Evolutionary conservation across 805 yeast genomes (phyloP).

Genomic region (Yarrowia sp.): DNA sequence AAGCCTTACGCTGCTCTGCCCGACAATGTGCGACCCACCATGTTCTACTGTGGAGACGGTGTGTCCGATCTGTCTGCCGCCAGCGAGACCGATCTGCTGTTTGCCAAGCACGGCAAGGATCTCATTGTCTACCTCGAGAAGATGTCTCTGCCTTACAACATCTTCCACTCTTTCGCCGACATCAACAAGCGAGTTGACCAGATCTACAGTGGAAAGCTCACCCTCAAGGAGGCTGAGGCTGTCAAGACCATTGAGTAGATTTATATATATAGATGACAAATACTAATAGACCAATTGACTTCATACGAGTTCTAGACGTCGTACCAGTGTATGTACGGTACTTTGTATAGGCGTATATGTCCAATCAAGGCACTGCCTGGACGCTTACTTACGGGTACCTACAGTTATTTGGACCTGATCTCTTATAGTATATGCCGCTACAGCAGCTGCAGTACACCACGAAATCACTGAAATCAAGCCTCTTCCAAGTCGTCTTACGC

Average conservation of each 20-base stretch:
- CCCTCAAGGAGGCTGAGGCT: slow-evolving; percentile 32
- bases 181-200: slow-evolving; percentile 61
- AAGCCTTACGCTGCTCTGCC: slow-evolving; percentile 44
- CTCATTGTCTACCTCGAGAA: slow-evolving; percentile 78
- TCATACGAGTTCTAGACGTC: neutral
- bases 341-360: neutral
- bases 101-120: slow-evolving; percentile 92
- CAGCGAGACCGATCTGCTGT: slow-evolving; percentile 85
- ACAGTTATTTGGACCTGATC: neutral
- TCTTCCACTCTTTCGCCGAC: slow-evolving; percentile 72
- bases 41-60: slow-evolving; percentile 97
- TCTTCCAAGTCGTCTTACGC: too few species aligned
- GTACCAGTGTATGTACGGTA: too few species aligned
- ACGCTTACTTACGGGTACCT: neutral
- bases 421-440: too few species aligned
- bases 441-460: neutral
- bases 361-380: too few species aligned
- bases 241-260: neutral
- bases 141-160: slow-evolving; percentile 79
- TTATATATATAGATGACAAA: slow-evolving; percentile 5
- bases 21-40: slow-evolving; percentile 51
- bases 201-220: slow-evolving; percentile 47
- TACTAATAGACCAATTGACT: neutral
- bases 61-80: slow-evolving; percentile 95
- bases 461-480: too few species aligned